Conservation (phyloP, 345 rosid genomes). For the Linum trigynum region DNA sequence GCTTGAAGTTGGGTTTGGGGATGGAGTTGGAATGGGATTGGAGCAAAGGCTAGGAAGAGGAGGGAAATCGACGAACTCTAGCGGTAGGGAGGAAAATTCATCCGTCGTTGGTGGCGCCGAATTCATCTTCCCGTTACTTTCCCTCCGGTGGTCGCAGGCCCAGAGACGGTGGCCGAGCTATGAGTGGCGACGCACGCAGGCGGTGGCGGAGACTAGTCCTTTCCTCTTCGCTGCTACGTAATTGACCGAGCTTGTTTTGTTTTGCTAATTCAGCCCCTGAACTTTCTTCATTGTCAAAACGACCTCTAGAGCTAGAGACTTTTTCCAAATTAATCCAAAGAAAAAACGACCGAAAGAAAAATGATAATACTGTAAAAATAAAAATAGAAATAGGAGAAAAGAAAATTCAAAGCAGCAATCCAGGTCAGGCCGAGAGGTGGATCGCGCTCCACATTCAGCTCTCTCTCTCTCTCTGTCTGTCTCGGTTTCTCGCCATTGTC, state of each 20-base stretch:
- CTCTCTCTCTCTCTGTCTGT: background rate
- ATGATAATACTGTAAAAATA: too few species aligned
- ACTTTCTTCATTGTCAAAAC: too few species aligned
- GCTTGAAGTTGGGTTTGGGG: slow-evolving; percentile 15
- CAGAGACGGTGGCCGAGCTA: background rate
- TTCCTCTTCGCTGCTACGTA: background rate
- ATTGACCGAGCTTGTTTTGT: background rate
- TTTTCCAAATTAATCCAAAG: too few species aligned
- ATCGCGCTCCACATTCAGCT: background rate
- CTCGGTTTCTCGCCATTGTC: background rate
- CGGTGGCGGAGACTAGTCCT: too few species aligned
- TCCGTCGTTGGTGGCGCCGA: slow-evolving; percentile 30
- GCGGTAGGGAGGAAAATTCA: slow-evolving; percentile 31
- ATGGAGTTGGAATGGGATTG: slow-evolving; percentile 14
- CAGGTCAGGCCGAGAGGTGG: too few species aligned
- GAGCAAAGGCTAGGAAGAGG: slow-evolving; percentile 31
- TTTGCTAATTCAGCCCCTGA: too few species aligned
- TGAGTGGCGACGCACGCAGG: too few species aligned
- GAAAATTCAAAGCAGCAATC: too few species aligned
- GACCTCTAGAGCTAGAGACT: too few species aligned
- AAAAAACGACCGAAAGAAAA: too few species aligned
- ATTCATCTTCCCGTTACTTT: slow-evolving; percentile 25
- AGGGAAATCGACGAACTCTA: slow-evolving; percentile 31
- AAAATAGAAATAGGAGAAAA: too few species aligned
- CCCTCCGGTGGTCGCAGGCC: background rate